Evolutionary conservation across 176 grass and related monocot genomes (phyloP), one percentile per base, ranked within the genome.

Genomic region (Oryza longistaminata): DNA sequence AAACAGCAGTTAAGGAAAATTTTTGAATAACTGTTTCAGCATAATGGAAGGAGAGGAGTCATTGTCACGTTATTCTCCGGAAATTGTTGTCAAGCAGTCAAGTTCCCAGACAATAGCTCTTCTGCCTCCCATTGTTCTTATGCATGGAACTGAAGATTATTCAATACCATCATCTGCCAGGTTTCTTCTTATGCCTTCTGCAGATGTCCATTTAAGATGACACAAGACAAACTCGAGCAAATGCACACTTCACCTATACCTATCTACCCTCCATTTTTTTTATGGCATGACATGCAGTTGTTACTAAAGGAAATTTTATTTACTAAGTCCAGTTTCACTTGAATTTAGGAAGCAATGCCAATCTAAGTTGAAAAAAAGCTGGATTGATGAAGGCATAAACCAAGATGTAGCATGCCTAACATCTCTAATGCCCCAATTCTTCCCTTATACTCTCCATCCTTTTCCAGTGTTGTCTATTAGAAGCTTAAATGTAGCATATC

Each of bases 21-120:
- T 40, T 82, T 44, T 76, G 10, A 71, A 83, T 27, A 84, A 76
- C 43, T 92, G 35, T 92, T 82, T 90, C 87, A 99, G 96, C 86
- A 99, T 99, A 92, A 99, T 99, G 96, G 92, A 99, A 73, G 96
- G 96, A 83, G 96, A 96, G 71, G 87, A 88, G 76, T 90, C 91
- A 6, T 91, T 99, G 48, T 77, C 70, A 50, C 71, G 39, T 44
- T 96, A 92, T 85, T 99, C 96, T 85, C 96, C 96, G 33, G 96
- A 95, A 94, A 87, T 96, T 81, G 74, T 85, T 26, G 91, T 84
- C 42, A 90, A 89, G 81, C 88, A 92, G 6, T 88, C 88, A 68
- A 89, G 81, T 91, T 39, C 79, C 58, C 77, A 86, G 90, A 91
- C 83, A 61, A 88, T 91, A 91, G 75, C 88, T 81, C 81, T 88